phyloP scores from a whole-genome alignment of 768 basidiomycete species.

The Xerocomellus dryophilus region DNA sequence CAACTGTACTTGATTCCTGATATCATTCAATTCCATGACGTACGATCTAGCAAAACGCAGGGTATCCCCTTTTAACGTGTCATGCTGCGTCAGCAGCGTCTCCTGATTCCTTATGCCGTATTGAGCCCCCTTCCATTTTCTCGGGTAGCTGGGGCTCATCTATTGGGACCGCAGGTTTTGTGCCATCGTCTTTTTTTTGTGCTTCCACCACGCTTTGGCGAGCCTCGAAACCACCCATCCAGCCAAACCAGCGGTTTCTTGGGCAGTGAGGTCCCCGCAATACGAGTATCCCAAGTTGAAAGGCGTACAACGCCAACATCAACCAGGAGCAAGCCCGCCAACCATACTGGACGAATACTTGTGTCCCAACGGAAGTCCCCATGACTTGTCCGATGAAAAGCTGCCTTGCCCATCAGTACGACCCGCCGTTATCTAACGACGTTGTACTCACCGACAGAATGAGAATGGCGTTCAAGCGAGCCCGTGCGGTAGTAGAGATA shows the following conservation, averaged over 20 bases:
- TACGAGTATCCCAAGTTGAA: slow-evolving; percentile 54
- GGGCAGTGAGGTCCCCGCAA: slow-evolving; percentile 64
- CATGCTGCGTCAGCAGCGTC: slow-evolving; percentile 1
- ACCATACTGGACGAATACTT: slow-evolving; percentile 65
- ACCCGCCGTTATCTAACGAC: background rate
- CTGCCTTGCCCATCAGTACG: slow-evolving; percentile 13
- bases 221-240: slow-evolving; percentile 52
- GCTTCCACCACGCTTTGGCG: slow-evolving; percentile 37
- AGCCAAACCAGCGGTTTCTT: slow-evolving; percentile 56
- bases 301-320: slow-evolving; percentile 55
- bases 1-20: background rate
- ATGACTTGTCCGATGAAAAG: slow-evolving; percentile 80
- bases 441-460: slow-evolving; percentile 55
- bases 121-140: slow-evolving; percentile 6
- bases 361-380: slow-evolving; percentile 72
- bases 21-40: background rate
- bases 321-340: slow-evolving; percentile 67
- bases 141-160: background rate
- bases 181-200: background rate
- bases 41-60: background rate
- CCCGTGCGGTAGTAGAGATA: slow-evolving; percentile 47
- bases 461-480: slow-evolving; percentile 74
- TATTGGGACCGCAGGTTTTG: background rate
- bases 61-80: background rate
- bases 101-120: background rate